phyloP scores from a whole-genome alignment of 2,329 filamentous ascomycete species.

The Neopestalotiopsis clavispora region DNA sequence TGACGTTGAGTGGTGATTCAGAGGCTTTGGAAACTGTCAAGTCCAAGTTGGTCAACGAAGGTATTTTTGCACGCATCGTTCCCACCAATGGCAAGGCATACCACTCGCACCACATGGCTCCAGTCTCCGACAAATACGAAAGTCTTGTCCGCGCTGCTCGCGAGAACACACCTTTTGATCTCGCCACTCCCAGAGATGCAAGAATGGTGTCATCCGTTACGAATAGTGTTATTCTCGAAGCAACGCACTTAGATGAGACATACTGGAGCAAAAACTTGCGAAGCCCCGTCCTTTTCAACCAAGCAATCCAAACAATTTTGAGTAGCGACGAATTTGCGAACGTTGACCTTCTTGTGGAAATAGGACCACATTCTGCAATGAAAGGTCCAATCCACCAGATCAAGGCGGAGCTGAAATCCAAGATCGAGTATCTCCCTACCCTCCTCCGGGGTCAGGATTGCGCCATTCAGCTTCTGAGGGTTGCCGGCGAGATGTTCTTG shows the following conservation, averaged over 20 bases:
- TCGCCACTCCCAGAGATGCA: constrained; percentile 12
- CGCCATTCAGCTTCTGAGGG: constrained; percentile 24
- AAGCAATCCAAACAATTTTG: too few species aligned
- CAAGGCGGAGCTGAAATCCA: constrained; percentile 24
- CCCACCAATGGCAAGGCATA: constrained; percentile 48
- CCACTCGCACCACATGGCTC: constrained; percentile 41
- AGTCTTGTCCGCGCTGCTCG: constrained; percentile 4
- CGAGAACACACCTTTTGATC: not conserved
- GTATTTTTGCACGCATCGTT: constrained; percentile 47
- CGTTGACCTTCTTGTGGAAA: too few species aligned
- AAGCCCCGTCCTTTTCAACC: too few species aligned
- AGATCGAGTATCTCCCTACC: constrained; percentile 27
- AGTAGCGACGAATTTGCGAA: too few species aligned
- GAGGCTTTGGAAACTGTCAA: constrained; percentile 39
- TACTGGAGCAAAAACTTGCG: too few species aligned
- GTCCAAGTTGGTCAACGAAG: constrained; percentile 44
- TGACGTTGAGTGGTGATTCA: constrained; percentile 53
- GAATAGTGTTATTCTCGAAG: constrained; percentile 4
- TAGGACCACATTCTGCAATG: too few species aligned
- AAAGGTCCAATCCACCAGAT: constrained; percentile 19
- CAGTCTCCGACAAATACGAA: constrained; percentile 13
- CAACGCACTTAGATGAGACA: too few species aligned
- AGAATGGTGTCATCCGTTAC: constrained; percentile 31
- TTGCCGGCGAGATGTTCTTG: constrained; percentile 32
- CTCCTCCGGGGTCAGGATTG: constrained; percentile 28